phyloP scores from a whole-genome alignment of 1,284 basidiomycete species.

The Puccinia horiana region DNA sequence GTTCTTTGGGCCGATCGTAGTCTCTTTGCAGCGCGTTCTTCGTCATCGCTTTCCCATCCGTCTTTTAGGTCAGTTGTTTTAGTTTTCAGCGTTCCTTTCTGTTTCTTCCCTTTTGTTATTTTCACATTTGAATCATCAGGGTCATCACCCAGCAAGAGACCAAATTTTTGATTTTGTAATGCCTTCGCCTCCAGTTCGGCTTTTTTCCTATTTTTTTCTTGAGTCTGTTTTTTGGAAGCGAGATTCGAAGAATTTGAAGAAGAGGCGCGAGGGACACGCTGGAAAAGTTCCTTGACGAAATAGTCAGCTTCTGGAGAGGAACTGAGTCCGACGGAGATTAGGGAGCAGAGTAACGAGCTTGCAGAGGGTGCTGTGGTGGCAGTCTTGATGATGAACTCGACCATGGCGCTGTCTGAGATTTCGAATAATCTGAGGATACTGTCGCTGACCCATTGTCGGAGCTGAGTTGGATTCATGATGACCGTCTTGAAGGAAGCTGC shows the following conservation, averaged over 20 bases:
- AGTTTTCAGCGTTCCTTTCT: constrained; percentile 66
- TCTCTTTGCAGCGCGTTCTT: constrained; percentile 34
- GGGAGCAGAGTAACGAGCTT: neutral
- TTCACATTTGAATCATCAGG: constrained; percentile 35
- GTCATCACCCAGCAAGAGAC: constrained; percentile 31
- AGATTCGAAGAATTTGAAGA: neutral
- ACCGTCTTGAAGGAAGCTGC: too few species aligned
- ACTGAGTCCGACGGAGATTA: constrained; percentile 34
- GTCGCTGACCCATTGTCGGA: constrained; percentile 48
- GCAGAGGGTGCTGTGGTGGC: constrained; percentile 29
- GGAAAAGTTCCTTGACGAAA: constrained; percentile 42
- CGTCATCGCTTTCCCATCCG: constrained; percentile 53
- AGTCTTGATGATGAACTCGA: constrained; percentile 44
- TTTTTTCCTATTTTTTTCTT: constrained; percentile 30
- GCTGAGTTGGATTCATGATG: constrained; percentile 40
- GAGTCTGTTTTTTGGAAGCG: constrained; percentile 17
- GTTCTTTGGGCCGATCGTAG: constrained; percentile 7
- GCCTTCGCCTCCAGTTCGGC: constrained; percentile 38
- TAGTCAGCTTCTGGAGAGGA: constrained; percentile 31
- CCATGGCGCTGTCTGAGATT: constrained; percentile 39
- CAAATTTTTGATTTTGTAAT: constrained; percentile 34
- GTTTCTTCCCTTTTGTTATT: constrained; percentile 52
- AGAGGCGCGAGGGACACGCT: constrained; percentile 29
- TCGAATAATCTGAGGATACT: constrained; percentile 43
- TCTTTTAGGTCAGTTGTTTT: constrained; percentile 53